phyloP scores from a whole-genome alignment of 2,329 filamentous ascomycete species.

The Massarina eburnea region DNA sequence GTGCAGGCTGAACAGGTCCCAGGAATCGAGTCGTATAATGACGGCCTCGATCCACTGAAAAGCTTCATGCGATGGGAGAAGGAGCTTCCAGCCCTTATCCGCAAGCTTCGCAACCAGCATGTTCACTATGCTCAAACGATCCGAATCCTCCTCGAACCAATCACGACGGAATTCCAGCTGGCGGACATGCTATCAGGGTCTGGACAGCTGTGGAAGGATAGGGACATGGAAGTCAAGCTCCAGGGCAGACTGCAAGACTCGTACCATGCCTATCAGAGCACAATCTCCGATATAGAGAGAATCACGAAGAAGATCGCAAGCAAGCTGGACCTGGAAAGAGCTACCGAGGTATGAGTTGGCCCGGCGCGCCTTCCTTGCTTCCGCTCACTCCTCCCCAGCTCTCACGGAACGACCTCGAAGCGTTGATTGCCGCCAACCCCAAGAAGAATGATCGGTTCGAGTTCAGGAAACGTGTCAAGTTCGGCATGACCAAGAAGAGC shows the following conservation, averaged over 20 bases:
- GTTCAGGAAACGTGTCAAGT: constrained; percentile 37
- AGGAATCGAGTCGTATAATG: constrained; percentile 42
- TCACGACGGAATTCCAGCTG: constrained; percentile 39
- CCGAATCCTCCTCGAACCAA: constrained; percentile 38
- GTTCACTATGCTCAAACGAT: constrained; percentile 41
- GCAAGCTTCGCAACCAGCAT: constrained; percentile 41
- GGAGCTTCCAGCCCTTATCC: constrained; percentile 38
- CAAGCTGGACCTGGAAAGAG: constrained; percentile 40
- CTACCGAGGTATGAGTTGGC: constrained; percentile 26
- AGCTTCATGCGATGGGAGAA: constrained; percentile 39
- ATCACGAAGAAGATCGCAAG: constrained; percentile 40
- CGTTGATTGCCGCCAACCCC: constrained; percentile 35
- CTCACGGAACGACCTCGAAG: constrained; percentile 39
- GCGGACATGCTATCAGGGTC: constrained; percentile 39
- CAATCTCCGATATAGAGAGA: constrained; percentile 37
- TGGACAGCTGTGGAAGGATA: constrained; percentile 36
- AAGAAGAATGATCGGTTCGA: constrained; percentile 39
- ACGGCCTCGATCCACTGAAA: constrained; percentile 44
- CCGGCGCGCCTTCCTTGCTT: constrained; percentile 8
- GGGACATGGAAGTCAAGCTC: constrained; percentile 28
- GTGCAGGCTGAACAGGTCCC: constrained; percentile 1
- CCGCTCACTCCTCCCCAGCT: constrained; percentile 26
- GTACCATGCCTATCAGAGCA: constrained; percentile 38
- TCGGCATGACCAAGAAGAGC: constrained; percentile 42
- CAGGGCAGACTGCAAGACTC: constrained; percentile 38